Conservation (phyloP, 805 yeast genomes). For the Suhomyces vadensis region DNA sequence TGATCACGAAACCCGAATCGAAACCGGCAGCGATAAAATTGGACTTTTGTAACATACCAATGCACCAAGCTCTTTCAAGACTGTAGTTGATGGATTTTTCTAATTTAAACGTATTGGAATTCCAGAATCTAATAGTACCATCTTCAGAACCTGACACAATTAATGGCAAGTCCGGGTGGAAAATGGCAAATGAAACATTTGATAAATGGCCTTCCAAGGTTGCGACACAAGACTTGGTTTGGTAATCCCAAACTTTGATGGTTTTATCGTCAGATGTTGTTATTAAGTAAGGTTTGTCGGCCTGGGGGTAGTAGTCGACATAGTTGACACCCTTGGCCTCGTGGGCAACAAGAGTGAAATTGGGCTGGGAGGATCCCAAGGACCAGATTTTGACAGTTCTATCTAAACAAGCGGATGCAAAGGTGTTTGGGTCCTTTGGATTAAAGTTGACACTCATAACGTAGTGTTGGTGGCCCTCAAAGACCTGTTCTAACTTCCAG, state of each 20-base stretch:
- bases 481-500: constrained; percentile 88
- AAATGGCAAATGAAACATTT: constrained; percentile 94
- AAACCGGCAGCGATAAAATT: constrained; percentile 89
- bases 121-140: constrained; percentile 93
- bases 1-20: constrained; percentile 89
- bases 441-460: constrained; percentile 93
- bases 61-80: constrained; percentile 97
- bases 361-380: constrained; percentile 80
- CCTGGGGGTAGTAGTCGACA: constrained; percentile 95
- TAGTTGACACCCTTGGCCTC: constrained; percentile 92
- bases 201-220: constrained; percentile 91
- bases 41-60: constrained; percentile 66
- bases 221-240: constrained; percentile 93
- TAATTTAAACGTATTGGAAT: constrained; percentile 86
- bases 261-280: constrained; percentile 91
- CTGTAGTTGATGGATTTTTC: constrained; percentile 91
- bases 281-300: constrained; percentile 94
- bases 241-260: constrained; percentile 93
- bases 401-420: constrained; percentile 96
- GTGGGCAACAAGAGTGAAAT: constrained; percentile 88
- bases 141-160: constrained; percentile 97
- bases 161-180: constrained; percentile 96
- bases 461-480: constrained; percentile 94
- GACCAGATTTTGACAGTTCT: constrained; percentile 98
- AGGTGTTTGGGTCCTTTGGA: constrained; percentile 96